A percentile compares a stretch with the other conserved stretches of the same genome.
Evolutionary conservation across 2,329 filamentous ascomycete genomes (phyloP).

Genomic region (Hymenoscyphus linearis): DNA sequence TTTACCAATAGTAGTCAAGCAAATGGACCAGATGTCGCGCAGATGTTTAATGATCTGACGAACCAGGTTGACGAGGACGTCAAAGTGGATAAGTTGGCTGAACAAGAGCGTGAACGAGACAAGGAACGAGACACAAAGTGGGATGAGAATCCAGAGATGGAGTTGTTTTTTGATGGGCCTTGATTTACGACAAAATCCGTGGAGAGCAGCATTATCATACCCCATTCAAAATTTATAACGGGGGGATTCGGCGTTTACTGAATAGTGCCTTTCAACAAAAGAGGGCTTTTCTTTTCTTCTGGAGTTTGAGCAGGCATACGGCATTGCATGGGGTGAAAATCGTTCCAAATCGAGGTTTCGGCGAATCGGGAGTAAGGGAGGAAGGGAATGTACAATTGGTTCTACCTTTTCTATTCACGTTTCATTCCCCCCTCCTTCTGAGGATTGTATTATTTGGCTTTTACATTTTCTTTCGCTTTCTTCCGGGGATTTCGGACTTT

Average conservation of each 20-base stretch:
- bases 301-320: background rate
- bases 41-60: slow-evolving; percentile 32
- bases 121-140: slow-evolving; percentile 18
- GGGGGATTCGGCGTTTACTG: background rate
- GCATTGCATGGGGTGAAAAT: background rate
- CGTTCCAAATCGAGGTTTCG: too few species aligned
- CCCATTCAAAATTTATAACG: background rate
- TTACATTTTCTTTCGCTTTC: too few species aligned
- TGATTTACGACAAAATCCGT: slow-evolving; percentile 8
- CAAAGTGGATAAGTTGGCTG: slow-evolving; percentile 18
- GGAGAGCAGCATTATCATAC: background rate
- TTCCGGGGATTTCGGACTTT: too few species aligned
- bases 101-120: slow-evolving; percentile 9
- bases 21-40: slow-evolving; percentile 8
- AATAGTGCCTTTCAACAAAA: background rate
- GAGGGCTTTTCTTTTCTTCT: background rate
- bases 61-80: slow-evolving; percentile 27
- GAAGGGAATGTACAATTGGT: too few species aligned
- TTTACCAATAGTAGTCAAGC: slow-evolving; percentile 24
- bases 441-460: too few species aligned
- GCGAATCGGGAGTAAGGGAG: background rate
- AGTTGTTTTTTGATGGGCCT: slow-evolving; percentile 26
- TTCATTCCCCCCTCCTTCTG: too few species aligned
- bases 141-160: slow-evolving; percentile 23
- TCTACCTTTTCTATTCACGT: too few species aligned